Evolutionary conservation across 768 basidiomycete genomes (phyloP).

Genomic region (Leccinum boreale): DNA sequence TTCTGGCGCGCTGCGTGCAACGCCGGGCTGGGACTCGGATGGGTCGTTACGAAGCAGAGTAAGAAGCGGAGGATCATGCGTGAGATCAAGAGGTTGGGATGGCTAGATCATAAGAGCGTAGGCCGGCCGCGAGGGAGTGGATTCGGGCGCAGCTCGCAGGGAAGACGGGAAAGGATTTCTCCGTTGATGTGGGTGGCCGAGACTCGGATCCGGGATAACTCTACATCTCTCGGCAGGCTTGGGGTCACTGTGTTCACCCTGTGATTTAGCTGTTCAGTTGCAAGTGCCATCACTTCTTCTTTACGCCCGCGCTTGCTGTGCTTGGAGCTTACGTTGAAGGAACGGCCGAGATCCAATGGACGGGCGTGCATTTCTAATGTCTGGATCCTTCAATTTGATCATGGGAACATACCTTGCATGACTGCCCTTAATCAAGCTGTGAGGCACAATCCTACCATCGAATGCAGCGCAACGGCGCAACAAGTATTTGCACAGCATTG

Average conservation of each 20-base stretch:
- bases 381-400: no score
- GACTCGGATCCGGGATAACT: not conserved
- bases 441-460: not conserved
- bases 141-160: slow-evolving; percentile 80
- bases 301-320: no score
- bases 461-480: not conserved
- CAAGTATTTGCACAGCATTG: not conserved
- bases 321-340: no score
- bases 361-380: no score
- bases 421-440: not conserved
- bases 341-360: no score
- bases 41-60: slow-evolving; percentile 92
- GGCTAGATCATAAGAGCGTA: slow-evolving; percentile 73
- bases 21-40: slow-evolving; percentile 71
- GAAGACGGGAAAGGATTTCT: slow-evolving; percentile 95
- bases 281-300: not conserved
- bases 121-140: slow-evolving; percentile 71
- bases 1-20: slow-evolving; percentile 94
- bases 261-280: no score
- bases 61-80: slow-evolving; percentile 93
- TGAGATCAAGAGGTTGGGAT: slow-evolving; percentile 72
- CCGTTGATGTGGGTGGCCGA: slow-evolving; percentile 69
- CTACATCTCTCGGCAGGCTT: no score
- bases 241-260: no score
- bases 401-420: not conserved